Evolutionary conservation across 352 stramenopile genomes (phyloP).

Genomic region (Globisporangium cederbergense): DNA sequence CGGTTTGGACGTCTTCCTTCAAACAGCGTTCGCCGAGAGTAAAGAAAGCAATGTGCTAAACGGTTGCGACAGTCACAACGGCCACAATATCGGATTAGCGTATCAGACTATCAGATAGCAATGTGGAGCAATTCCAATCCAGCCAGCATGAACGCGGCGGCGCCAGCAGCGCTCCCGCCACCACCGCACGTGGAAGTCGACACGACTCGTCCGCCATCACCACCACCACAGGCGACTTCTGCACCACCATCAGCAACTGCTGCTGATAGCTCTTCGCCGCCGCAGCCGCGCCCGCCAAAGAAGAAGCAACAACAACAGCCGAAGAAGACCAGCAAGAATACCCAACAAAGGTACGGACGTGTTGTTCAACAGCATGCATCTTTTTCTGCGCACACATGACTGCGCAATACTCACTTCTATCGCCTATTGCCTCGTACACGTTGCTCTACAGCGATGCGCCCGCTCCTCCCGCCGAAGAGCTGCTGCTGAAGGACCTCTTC

Average conservation of each 20-base stretch:
- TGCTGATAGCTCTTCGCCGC: neutral
- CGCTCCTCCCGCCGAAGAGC: neutral
- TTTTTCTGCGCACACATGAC: too few species aligned
- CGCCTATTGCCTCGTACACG: neutral
- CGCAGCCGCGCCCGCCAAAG: neutral
- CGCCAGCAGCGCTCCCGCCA: too few species aligned
- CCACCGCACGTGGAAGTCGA: neutral
- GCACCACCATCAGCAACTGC: neutral
- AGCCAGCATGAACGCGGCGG: too few species aligned
- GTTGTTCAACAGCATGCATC: neutral
- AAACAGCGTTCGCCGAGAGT: too few species aligned
- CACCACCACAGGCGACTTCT: neutral
- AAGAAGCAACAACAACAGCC: neutral
- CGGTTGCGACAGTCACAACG: too few species aligned
- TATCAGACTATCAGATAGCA: too few species aligned
- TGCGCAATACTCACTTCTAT: neutral
- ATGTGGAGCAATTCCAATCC: too few species aligned
- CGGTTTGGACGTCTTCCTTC: too few species aligned
- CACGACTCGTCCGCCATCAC: neutral
- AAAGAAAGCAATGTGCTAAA: too few species aligned
- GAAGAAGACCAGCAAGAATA: neutral
- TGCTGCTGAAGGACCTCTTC: slow-evolving; percentile 38
- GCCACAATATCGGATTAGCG: too few species aligned
- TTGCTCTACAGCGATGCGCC: neutral
- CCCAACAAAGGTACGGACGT: neutral